These are phyloP conservation scores for Symbiodinium pilosum DNA, from an alignment of 73 alveolate genomes.

Conservation along the genomic window DNA sequence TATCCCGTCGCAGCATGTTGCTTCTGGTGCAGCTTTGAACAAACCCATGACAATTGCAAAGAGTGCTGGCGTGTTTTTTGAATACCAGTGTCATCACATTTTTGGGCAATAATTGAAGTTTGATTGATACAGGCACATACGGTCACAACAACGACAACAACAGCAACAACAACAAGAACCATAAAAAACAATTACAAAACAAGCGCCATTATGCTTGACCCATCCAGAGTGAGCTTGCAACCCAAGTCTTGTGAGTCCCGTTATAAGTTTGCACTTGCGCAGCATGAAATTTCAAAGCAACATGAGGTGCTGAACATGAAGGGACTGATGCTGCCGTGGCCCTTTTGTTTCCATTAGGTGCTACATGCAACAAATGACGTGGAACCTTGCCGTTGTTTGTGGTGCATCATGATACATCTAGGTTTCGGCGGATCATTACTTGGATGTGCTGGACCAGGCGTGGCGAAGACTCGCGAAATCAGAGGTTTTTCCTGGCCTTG, in stretches of 20 bases:
- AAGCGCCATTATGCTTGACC: not conserved
- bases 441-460: conserved; percentile 38
- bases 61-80: not conserved
- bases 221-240: not conserved
- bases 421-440: conserved; percentile 40
- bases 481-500: not conserved
- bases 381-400: not conserved
- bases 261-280: no score
- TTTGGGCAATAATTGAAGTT: not conserved
- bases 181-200: not conserved
- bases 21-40: not conserved
- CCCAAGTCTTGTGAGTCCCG: not conserved
- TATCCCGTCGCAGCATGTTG: no score
- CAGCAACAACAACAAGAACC: not conserved
- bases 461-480: not conserved
- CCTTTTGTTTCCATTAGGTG: not conserved
- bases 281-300: not conserved
- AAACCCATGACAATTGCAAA: not conserved
- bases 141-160: not conserved
- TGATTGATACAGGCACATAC: not conserved
- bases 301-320: not conserved
- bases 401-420: not conserved
- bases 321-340: not conserved
- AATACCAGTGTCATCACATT: not conserved
- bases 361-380: no score